Percentiles rank a stretch among this genome's conserved stretches.
Conservation (phyloP, 2,329 filamentous ascomycete genomes). For the Colletotrichum camelliae region DNA sequence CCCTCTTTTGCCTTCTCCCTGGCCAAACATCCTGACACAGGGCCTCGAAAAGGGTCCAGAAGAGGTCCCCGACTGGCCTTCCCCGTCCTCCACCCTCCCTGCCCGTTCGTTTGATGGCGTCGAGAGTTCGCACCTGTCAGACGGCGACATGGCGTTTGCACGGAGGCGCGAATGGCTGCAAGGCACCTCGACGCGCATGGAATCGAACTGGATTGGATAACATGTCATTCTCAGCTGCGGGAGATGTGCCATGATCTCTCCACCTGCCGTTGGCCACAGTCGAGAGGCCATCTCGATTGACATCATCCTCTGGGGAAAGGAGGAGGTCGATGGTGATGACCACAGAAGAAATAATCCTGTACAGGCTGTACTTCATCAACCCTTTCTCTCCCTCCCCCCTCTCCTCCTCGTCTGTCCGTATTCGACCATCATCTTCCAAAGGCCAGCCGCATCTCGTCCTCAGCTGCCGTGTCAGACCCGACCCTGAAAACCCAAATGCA, state of each 20-base stretch:
- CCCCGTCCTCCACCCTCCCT: neutral
- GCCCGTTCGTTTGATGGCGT: neutral
- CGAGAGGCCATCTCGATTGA: neutral
- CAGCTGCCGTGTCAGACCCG: neutral
- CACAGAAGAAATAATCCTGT: too few species aligned
- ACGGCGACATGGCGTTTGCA: neutral
- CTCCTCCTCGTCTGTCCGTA: neutral
- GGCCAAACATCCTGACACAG: neutral
- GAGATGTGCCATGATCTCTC: neutral
- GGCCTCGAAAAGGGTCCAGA: neutral
- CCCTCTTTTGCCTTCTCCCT: neutral
- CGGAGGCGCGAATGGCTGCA: neutral
- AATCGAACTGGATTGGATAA: neutral
- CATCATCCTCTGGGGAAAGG: neutral
- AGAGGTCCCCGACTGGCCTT: neutral
- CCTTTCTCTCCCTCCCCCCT: neutral
- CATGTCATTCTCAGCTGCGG: neutral
- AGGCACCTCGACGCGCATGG: neutral
- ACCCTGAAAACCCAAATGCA: neutral
- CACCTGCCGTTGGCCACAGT: neutral
- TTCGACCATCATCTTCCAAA: neutral
- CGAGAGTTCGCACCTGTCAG: neutral
- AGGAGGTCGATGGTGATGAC: neutral
- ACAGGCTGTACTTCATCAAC: too few species aligned
- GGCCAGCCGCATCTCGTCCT: neutral